Conservation (phyloP, 2,329 filamentous ascomycete genomes). For the Lecanicillium sp. region DNA sequence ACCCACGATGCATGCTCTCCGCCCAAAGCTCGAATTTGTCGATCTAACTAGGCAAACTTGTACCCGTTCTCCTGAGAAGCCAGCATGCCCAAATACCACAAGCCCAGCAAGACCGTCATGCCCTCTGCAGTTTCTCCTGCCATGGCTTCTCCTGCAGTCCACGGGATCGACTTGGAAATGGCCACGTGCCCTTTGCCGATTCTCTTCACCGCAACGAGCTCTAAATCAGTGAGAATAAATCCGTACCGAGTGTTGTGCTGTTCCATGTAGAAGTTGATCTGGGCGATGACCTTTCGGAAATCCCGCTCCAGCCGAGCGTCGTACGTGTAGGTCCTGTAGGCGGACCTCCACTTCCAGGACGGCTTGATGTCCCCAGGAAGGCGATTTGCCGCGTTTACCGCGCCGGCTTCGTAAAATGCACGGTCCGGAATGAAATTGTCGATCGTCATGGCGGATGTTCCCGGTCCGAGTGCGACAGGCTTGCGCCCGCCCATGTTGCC, state of each 20-base stretch:
- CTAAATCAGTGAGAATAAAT: not conserved
- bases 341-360: not conserved
- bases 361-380: slow-evolving; percentile 2
- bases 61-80: not conserved
- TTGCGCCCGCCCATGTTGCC: not conserved
- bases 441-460: not conserved
- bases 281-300: not conserved
- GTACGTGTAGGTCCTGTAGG: not conserved
- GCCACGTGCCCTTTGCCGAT: not conserved
- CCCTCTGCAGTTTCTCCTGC: not conserved
- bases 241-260: not conserved
- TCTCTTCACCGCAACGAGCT: slow-evolving; percentile 1
- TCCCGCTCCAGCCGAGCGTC: not conserved
- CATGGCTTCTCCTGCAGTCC: not conserved
- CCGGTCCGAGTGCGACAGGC: not conserved
- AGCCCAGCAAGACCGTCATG: not conserved
- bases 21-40: no score
- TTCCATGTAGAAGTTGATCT: not conserved
- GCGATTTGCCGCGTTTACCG: not conserved
- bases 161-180: not conserved
- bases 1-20: no score
- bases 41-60: no score
- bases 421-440: not conserved
- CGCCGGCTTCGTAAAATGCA: not conserved
- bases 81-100: slow-evolving; percentile 4